These are phyloP conservation scores for Fomitopsis serialis DNA, from an alignment of 768 basidiomycete genomes.

Conservation along the genomic window DNA sequence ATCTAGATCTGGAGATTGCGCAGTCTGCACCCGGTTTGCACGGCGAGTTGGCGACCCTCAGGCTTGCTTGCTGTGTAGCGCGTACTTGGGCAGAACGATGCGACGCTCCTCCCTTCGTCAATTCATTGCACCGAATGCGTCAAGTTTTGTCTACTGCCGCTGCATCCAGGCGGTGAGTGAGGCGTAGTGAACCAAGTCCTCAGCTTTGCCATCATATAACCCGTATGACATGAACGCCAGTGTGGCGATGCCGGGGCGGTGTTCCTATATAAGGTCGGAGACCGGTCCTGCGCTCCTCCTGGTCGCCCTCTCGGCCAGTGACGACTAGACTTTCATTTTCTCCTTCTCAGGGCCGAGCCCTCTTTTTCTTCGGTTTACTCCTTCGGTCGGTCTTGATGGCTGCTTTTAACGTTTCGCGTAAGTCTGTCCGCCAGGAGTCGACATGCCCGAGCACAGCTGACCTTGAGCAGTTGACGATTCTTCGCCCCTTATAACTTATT, in stretches of 20 bases:
- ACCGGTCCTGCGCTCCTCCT: background rate
- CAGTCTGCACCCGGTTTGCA: too few relatives aligned
- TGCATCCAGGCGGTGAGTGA: too few relatives aligned
- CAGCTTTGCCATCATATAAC: background rate
- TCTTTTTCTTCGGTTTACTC: slow-evolving; percentile 9
- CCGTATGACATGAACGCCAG: background rate
- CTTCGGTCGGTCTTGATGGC: slow-evolving; percentile 23
- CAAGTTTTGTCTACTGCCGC: too few relatives aligned
- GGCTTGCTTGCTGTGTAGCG: too few relatives aligned
- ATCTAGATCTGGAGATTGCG: too few relatives aligned
- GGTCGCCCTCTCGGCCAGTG: background rate
- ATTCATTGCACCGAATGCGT: too few relatives aligned
- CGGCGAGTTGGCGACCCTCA: too few relatives aligned
- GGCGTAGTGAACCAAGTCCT: background rate
- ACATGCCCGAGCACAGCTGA: background rate
- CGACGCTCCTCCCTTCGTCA: too few relatives aligned
- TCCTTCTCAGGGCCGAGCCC: slow-evolving; percentile 12
- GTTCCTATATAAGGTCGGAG: background rate
- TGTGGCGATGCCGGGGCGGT: background rate
- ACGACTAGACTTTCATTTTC: slow-evolving; percentile 7
- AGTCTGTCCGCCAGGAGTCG: slow-evolving; percentile 6
- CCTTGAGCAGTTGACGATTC: slow-evolving; percentile 43
- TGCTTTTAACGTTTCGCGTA: slow-evolving; percentile 25
- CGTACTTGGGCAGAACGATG: too few relatives aligned
- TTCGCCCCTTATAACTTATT: slow-evolving; percentile 49